phyloP scores from a whole-genome alignment of 1,284 basidiomycete genomes.

The Trametes hirsuta region DNA sequence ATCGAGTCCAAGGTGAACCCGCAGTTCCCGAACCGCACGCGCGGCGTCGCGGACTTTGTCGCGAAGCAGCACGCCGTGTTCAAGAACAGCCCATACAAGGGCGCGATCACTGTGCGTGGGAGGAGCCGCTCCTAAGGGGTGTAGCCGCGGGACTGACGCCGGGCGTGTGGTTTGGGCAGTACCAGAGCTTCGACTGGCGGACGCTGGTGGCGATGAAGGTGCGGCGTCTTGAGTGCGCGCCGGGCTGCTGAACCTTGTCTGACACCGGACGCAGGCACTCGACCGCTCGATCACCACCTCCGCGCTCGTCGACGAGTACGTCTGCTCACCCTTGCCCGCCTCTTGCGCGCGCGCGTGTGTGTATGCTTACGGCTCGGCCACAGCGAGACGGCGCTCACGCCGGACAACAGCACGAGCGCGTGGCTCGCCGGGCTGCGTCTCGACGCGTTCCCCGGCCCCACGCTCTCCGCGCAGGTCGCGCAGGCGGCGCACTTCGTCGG shows the following conservation, averaged over 20 bases:
- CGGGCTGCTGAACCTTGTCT: constrained; percentile 33
- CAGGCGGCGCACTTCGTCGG: constrained; percentile 71
- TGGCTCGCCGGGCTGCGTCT: constrained; percentile 70
- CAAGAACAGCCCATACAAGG: constrained; percentile 54
- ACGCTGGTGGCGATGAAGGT: constrained; percentile 74
- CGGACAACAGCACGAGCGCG: constrained; percentile 46
- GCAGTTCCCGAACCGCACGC: constrained; percentile 56
- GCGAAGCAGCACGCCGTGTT: constrained; percentile 62
- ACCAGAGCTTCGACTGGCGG: constrained; percentile 79
- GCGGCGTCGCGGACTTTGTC: constrained; percentile 69
- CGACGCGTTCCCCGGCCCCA: constrained; percentile 58
- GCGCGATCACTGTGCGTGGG: constrained; percentile 61
- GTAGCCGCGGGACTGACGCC: background rate
- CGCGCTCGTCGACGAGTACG: constrained; percentile 69
- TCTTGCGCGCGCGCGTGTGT: too few species aligned
- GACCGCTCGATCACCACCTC: constrained; percentile 57
- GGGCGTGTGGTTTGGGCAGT: constrained; percentile 41
- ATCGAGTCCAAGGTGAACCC: constrained; percentile 82
- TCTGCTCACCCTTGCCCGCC: constrained; percentile 32
- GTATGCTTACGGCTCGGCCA: background rate
- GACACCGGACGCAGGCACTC: constrained; percentile 2
- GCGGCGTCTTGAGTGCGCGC: background rate
- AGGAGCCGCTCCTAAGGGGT: background rate
- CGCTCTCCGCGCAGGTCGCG: constrained; percentile 54
- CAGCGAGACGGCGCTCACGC: constrained; percentile 47